Evolutionary conservation across 768 basidiomycete genomes (phyloP).

Genomic region (Psilocybe subaeruginosa): DNA sequence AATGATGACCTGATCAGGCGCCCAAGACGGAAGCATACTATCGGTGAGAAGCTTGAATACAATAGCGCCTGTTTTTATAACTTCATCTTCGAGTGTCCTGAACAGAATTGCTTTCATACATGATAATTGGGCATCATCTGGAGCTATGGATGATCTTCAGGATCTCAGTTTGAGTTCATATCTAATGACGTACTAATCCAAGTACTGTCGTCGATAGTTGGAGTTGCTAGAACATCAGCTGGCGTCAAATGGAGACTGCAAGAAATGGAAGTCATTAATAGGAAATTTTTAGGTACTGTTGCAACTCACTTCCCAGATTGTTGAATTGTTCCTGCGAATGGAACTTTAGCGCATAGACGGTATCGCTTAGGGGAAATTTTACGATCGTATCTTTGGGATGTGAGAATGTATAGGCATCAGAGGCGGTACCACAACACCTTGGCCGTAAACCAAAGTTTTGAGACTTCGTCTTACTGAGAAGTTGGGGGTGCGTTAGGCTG

Average conservation of each 20-base stretch:
- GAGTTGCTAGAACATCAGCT: constrained; percentile 6
- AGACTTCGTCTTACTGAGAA: constrained; percentile 21
- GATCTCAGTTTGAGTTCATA: background rate
- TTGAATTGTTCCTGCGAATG: constrained; percentile 31
- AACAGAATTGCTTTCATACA: constrained; percentile 39
- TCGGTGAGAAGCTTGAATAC: constrained; percentile 33
- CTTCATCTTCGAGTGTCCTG: constrained; percentile 33
- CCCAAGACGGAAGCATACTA: constrained; percentile 22
- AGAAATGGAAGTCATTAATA: background rate
- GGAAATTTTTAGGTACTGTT: no score
- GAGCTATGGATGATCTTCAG: constrained; percentile 2
- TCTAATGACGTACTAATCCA: constrained; percentile 21
- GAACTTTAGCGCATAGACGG: constrained; percentile 4
- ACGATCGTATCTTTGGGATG: constrained; percentile 35
- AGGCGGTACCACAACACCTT: constrained; percentile 37
- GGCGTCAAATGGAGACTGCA: constrained; percentile 16
- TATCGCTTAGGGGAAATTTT: constrained; percentile 20
- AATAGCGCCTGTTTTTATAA: constrained; percentile 27
- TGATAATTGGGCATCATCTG: constrained; percentile 31
- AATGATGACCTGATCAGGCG: background rate
- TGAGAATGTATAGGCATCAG: constrained; percentile 36
- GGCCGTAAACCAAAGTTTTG: constrained; percentile 47
- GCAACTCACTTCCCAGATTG: constrained; percentile 36
- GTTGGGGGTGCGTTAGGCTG: constrained; percentile 42
- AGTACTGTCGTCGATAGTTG: constrained; percentile 21